Base-by-base conservation (phyloP, 2,329 filamentous ascomycete genomes). In the Leptographium radiaticola region DNA sequence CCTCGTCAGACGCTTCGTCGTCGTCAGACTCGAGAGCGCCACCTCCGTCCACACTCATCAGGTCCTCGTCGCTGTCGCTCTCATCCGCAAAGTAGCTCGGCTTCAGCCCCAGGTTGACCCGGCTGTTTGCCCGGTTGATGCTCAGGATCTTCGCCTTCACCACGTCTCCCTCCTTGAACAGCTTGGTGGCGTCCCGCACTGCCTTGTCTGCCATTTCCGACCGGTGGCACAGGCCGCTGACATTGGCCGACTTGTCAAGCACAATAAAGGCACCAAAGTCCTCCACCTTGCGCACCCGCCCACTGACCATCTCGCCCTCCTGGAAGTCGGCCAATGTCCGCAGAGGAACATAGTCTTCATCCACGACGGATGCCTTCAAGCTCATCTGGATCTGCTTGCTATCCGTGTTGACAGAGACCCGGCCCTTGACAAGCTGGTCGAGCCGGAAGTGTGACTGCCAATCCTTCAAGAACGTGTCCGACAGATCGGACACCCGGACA, bases 221-320 rank as follows among this genome's bases (percentile, higher is more conserved):
- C 58, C 87, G 81, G 67, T 98, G 93, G 67, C 91, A 97, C 11
- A 98, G 77, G 57, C 93, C 93, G 61, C 91, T 95, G 58, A 98
- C 81, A 61, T 95, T 95, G 53, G 80, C 76, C 6, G 90, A 94
- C 56, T 86, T 83, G 66, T 96, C 89, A 20, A 98, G 74, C 45
- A 94, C 80, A 61, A 98, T 86, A 67, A 98, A 98, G 6, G 91
- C 91, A 59, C 93, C 93, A 66, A 90, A 98, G 36, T 95, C 87
- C 64, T 95, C 88, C 2, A 97, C 89, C 68, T 94, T 95, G 62
- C 90, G 84, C 54, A 98, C 81, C 65, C 88, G 95, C 49, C 90
- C 93, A 13, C 87, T 95, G 38, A 98, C 78, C 36, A 89, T 72
- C 67, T 95, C 87, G 8, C 89, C 90, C 57, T 79, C 72, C 64